Conservation (phyloP, 148 eudicot genomes). For the Silene uniflora region DNA sequence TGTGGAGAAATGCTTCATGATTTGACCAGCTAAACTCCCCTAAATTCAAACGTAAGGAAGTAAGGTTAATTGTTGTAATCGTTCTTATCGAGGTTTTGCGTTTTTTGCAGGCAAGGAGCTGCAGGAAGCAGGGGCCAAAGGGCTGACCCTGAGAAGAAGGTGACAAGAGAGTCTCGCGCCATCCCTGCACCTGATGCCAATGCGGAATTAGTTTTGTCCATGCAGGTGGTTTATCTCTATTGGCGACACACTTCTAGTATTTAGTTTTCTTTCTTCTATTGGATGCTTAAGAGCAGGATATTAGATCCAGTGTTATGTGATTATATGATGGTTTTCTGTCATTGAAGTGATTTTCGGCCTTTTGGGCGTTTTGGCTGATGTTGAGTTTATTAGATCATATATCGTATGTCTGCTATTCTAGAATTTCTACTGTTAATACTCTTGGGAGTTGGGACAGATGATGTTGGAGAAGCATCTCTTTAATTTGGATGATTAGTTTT, state of each 20-base stretch:
- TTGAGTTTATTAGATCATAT: not conserved
- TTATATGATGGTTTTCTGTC: not conserved
- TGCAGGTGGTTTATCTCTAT: slow-evolving; percentile 53
- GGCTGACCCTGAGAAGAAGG: slow-evolving; percentile 57
- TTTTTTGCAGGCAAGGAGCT: slow-evolving; percentile 56
- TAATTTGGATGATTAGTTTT: too few species aligned
- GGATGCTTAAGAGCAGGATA: slow-evolving; percentile 3
- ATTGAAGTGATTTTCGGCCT: not conserved
- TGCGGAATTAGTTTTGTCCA: slow-evolving; percentile 78
- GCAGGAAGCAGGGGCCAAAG: slow-evolving; percentile 49
- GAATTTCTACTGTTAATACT: not conserved
- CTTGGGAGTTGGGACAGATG: too few species aligned
- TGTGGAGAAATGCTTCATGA: not conserved
- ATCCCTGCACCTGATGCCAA: slow-evolving; percentile 92
- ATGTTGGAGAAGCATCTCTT: too few species aligned
- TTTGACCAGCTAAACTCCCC: not conserved
- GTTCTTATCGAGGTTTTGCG: slow-evolving; percentile 11
- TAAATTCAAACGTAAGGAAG: not conserved
- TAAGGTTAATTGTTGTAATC: not conserved
- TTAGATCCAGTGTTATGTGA: not conserved
- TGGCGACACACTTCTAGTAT: not conserved
- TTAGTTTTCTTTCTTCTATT: not conserved
- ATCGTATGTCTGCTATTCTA: not conserved
- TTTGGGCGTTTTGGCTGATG: not conserved
- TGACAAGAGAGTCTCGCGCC: slow-evolving; percentile 71